phyloP scores from a whole-genome alignment of 2,329 filamentous ascomycete genomes.

The Botryosphaeria agaves region DNA sequence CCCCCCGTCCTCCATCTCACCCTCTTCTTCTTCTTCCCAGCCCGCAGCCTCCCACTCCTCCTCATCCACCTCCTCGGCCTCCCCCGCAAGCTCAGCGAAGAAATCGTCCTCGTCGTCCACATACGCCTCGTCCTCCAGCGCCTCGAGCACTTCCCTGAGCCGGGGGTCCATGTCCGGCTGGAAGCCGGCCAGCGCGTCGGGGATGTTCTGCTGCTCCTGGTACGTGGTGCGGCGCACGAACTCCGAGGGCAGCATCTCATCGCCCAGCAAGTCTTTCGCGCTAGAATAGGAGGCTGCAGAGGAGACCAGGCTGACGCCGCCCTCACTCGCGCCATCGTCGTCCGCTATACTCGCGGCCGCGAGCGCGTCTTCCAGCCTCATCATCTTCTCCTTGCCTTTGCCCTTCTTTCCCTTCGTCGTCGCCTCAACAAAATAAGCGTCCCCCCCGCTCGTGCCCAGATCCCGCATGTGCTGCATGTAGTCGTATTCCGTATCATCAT shows the following conservation, averaged over 20 bases:
- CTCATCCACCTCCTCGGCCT: slow-evolving; percentile 56
- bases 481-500: slow-evolving; percentile 88
- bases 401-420: slow-evolving; percentile 37
- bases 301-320: slow-evolving; percentile 19
- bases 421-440: slow-evolving; percentile 69
- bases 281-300: slow-evolving; percentile 19
- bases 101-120: slow-evolving; percentile 75
- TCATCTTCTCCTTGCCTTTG: slow-evolving; percentile 57
- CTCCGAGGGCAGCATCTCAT: slow-evolving; percentile 62
- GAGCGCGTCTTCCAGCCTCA: slow-evolving; percentile 69
- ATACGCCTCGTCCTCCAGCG: slow-evolving; percentile 87
- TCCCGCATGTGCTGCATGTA: slow-evolving; percentile 99
- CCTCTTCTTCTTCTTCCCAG: slow-evolving; percentile 13
- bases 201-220: slow-evolving; percentile 82
- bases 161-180: slow-evolving; percentile 96
- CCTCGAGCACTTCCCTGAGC: slow-evolving; percentile 77
- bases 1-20: slow-evolving; percentile 50
- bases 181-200: slow-evolving; percentile 82
- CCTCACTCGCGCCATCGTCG: slow-evolving; percentile 22
- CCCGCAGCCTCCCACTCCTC: slow-evolving; percentile 57
- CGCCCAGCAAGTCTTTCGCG: slow-evolving; percentile 38
- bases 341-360: slow-evolving; percentile 33
- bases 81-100: slow-evolving; percentile 55
- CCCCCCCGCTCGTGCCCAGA: slow-evolving; percentile 45
- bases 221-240: slow-evolving; percentile 65